Base-by-base conservation (phyloP, 768 basidiomycete species). In the Psilocybe cubensis region DNA sequence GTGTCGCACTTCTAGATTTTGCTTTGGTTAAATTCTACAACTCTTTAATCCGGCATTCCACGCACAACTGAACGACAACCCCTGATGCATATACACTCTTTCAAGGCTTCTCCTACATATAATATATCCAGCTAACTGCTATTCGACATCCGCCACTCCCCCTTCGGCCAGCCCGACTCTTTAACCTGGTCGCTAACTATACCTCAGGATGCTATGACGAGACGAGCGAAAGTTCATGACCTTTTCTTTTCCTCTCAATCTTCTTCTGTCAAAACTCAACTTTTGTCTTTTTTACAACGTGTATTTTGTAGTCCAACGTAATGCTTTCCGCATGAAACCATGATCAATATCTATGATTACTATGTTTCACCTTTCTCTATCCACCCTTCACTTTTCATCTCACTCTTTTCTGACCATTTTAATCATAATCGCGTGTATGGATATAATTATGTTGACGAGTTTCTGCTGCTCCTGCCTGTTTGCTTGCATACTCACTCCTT, bases 261-360 rank as follows among this genome's bases (percentile, higher is more conserved):
- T 25, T 10, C 45, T 44, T 57, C 40, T 27, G 38, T 49, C 54
- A 56, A 40, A 41, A 33, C 29, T 29, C 49, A 44, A 21, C 33
- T 40, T 41, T 57, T 57, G 49, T 57, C 56, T 58, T 58, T 56
- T 58, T 61, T 57, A 58, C 54, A 59, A 62, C 47, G 38, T 68
- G 67, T 68, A 68, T 61, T 66, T 63, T 66, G 62, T 68, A 68
- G 65, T 59, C 59, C 47, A 53, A 43, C 55, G 62, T 43, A 62
- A 63, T 61, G 41, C 45, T 46, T 50, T 51, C 43, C 28, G 40
- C 45, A 52, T 29, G 58, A 44, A 48, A 48, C 27, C 46, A 48
- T 29, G 46, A 48, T 29, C 46, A 25, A 48, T 48, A 48, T 48
- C 46, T 48, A 48, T 48, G 46, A 53, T 53, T 53, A 49, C 41